Percentiles rank a stretch among this genome's conserved stretches.
Conservation (phyloP, 306 rosid genomes). For the Trichosanthes cucumerina region DNA sequence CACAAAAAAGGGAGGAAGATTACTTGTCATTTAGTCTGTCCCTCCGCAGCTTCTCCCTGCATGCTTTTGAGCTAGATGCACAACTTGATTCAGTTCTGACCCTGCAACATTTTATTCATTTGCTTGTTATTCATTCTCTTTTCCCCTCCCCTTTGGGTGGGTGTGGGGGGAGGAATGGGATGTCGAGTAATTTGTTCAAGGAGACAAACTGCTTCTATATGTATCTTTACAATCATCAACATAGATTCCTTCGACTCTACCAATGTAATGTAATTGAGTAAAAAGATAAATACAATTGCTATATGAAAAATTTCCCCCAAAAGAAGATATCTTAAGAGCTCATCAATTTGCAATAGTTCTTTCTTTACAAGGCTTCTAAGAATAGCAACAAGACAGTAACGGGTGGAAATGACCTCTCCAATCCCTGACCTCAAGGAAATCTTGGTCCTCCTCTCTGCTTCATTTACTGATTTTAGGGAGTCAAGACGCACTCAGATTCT, state of each 20-base stretch:
- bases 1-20: not conserved
- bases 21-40: conserved; percentile 94
- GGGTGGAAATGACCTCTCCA: not conserved
- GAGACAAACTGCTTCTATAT: not conserved
- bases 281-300: not conserved
- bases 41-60: conserved; percentile 90
- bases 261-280: not conserved
- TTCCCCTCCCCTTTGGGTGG: not conserved
- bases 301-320: not conserved
- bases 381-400: not conserved
- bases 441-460: not conserved
- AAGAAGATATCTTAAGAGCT: not conserved
- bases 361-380: not conserved
- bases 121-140: not conserved
- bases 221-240: not conserved
- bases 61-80: conserved; percentile 78
- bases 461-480: not conserved
- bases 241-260: not conserved
- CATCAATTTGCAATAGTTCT: not conserved
- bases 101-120: conserved; percentile 24
- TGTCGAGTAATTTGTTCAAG: not conserved
- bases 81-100: conserved; percentile 52
- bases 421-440: not conserved
- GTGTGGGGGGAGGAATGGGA: not conserved
- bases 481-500: not conserved